These are phyloP conservation scores for Sodiomyces alkalinus DNA, from an alignment of 2,329 filamentous ascomycete genomes.

Conservation along the genomic window DNA sequence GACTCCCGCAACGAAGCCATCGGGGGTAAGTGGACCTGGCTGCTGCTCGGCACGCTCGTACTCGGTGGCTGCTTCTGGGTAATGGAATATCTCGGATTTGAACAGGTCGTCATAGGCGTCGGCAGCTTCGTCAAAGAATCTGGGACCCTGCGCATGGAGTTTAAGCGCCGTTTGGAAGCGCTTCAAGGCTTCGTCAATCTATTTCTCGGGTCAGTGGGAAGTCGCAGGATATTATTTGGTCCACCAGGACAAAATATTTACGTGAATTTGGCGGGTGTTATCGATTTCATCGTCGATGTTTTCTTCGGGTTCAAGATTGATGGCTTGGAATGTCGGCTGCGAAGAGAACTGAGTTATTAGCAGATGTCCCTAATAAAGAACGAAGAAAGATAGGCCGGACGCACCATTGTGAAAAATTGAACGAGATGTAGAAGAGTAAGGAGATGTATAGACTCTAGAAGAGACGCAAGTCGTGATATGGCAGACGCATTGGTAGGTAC, in stretches of 20 bases:
- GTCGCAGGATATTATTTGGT: too few species aligned
- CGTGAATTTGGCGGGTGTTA: conserved; percentile 85
- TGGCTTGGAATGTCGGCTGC: conserved; percentile 60
- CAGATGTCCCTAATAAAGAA: too few species aligned
- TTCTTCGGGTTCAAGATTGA: conserved; percentile 91
- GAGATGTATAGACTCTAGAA: too few species aligned
- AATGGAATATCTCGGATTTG: conserved; percentile 84
- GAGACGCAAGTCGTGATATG: too few species aligned
- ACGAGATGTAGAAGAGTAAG: too few species aligned
- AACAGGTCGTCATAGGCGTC: conserved; percentile 77
- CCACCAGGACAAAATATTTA: too few species aligned
- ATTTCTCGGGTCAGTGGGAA: neutral
- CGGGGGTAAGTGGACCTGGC: conserved; percentile 30
- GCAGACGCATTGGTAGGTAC: too few species aligned
- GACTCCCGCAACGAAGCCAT: conserved; percentile 33
- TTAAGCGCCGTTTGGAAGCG: conserved; percentile 85
- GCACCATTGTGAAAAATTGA: too few species aligned
- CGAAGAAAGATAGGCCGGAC: too few species aligned
- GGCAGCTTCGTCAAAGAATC: conserved; percentile 58
- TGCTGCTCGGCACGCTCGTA: conserved; percentile 56
- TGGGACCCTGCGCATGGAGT: conserved; percentile 73
- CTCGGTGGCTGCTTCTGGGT: conserved; percentile 74
- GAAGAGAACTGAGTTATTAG: too few species aligned
- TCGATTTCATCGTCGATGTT: conserved; percentile 83
- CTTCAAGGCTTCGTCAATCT: conserved; percentile 92